phyloP scores from a whole-genome alignment of 352 stramenopile genomes.

The Phytopythium vexans region DNA sequence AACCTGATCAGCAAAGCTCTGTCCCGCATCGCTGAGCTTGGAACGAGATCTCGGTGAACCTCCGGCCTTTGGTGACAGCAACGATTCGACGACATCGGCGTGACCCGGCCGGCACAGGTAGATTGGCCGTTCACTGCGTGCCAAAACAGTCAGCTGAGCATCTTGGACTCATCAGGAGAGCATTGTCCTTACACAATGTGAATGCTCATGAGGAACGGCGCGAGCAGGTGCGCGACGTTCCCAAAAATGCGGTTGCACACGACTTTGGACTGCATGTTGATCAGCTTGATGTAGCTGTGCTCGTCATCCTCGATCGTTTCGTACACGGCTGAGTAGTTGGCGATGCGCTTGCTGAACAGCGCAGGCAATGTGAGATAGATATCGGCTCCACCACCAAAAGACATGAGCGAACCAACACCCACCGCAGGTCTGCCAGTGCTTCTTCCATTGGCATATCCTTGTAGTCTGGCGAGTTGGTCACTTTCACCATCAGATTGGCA shows the following conservation, averaged over 20 bases:
- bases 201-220: slow-evolving; percentile 52
- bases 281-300: slow-evolving; percentile 73
- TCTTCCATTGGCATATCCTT: slow-evolving; percentile 41
- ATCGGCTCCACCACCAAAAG: not conserved
- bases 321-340: slow-evolving; percentile 72
- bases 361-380: not conserved
- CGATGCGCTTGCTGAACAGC: slow-evolving; percentile 32
- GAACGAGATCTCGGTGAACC: not conserved
- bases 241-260: slow-evolving; percentile 51
- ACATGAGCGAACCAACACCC: not conserved
- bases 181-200: slow-evolving; percentile 27
- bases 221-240: slow-evolving; percentile 42
- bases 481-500: slow-evolving; percentile 48
- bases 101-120: slow-evolving; percentile 40
- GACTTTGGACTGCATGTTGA: slow-evolving; percentile 64
- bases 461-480: slow-evolving; percentile 58
- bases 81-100: slow-evolving; percentile 22
- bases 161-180: no score
- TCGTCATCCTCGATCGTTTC: slow-evolving; percentile 58
- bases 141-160: not conserved
- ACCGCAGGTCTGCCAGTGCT: slow-evolving; percentile 55
- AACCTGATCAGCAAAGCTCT: slow-evolving; percentile 20
- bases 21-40: slow-evolving; percentile 16
- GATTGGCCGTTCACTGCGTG: slow-evolving; percentile 24
- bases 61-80: slow-evolving; percentile 13